Base-by-base conservation (phyloP, 305 asterid genomes). In the Lippia alba region DNA sequence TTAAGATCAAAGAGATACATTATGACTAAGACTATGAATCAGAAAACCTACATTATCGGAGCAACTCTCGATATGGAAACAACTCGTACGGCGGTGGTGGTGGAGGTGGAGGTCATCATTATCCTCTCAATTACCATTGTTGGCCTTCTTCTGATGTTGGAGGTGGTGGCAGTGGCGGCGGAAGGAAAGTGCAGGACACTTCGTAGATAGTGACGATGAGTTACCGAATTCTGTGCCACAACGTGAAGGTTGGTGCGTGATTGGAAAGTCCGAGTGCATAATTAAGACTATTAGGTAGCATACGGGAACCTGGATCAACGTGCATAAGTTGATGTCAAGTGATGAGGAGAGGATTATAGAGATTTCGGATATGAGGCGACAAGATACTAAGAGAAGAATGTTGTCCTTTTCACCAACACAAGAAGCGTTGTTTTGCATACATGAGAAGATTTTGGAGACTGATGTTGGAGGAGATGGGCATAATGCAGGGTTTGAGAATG, bases 311-410 rank as follows among this genome's bases (percentile, higher is more conserved):
- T 87, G 96, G 96, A 80, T 94, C 79, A 91, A 91, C 71, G 93
- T 91, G 19, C 97, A 89, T 74, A 97, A 89, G 80, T 77, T 89
- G 66, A 68, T 87, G 33, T 91, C 83, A 0, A 97, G 97, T 46
- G 97, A 94, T 39, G 99, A 94, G 44, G 99, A 91, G 81, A 84
- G 97, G 66, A 89, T 94, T 62, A 91, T 94, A 12, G 97, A 94
- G 91, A 88, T 94, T 64, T 80, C 96, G 12, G 97, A 91, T 51
- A 81, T 92, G 0, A 57, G 91, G 74, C 73, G 97, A 80, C 76
- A 96, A 68, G 97, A 88, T 71, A 95, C 96, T 0, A 92, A 91
- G 0, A 95, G 97, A 44, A 74, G 96, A 73, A 71, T 86, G 65
- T 95, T 93, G 0, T 63, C 83, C 0, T 94, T 89, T 66, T 86